phyloP scores from a whole-genome alignment of 2,329 filamentous ascomycete species.

The Aureobasidium sp. region DNA sequence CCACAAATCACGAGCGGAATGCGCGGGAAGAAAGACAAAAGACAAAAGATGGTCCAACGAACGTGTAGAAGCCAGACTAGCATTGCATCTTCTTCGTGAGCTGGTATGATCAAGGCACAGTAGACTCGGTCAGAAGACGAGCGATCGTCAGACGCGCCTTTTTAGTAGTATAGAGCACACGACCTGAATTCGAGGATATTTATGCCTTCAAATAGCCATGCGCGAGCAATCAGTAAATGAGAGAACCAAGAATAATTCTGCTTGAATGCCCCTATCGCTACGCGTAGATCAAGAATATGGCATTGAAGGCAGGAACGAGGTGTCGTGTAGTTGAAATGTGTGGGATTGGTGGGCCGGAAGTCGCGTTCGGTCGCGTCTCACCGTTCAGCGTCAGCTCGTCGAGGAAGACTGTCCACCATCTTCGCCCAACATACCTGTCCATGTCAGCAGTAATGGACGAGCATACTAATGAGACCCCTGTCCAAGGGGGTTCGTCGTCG shows the following conservation, averaged over 20 bases:
- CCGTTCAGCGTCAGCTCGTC: background rate
- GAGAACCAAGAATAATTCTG: background rate
- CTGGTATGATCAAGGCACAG: background rate
- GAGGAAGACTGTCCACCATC: background rate
- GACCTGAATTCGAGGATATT: background rate
- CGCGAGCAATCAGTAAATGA: background rate
- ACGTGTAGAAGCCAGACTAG: background rate
- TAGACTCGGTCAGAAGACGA: background rate
- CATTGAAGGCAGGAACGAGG: background rate
- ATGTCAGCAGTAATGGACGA: background rate
- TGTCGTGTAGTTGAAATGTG: background rate
- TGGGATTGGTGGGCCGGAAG: background rate
- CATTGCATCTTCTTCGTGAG: too few species aligned
- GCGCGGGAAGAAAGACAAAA: too few species aligned
- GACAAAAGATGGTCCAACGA: background rate
- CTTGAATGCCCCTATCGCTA: background rate
- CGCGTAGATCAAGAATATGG: background rate
- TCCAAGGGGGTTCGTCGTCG: background rate
- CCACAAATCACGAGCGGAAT: background rate
- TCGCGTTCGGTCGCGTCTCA: slow-evolving; percentile 1
- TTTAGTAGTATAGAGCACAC: background rate
- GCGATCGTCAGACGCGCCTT: background rate
- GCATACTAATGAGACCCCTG: background rate
- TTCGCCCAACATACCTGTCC: background rate
- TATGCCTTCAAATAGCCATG: background rate